Conservation (phyloP, 768 basidiomycete species). For the Dioszegia hungarica region DNA sequence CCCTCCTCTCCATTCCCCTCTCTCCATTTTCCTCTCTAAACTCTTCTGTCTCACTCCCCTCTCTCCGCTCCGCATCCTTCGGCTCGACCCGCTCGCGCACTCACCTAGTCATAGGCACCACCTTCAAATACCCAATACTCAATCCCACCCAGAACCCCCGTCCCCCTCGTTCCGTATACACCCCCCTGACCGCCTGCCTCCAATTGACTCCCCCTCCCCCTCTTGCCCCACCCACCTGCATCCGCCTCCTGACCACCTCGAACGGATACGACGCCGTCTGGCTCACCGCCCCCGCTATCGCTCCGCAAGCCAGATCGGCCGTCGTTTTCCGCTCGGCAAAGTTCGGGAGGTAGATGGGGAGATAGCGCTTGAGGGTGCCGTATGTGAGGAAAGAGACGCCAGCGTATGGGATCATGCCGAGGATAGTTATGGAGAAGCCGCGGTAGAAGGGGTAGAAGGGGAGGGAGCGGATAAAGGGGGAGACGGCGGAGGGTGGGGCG, state of each 20-base stretch:
- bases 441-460: constrained; percentile 74
- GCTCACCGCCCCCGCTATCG: constrained; percentile 72
- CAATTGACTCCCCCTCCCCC: constrained; percentile 64
- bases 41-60: too few species aligned
- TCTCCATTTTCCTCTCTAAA: too few species aligned
- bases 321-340: constrained; percentile 51
- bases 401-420: constrained; percentile 92
- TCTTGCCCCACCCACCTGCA: constrained; percentile 89
- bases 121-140: constrained; percentile 85
- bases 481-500: constrained; percentile 27
- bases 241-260: constrained; percentile 81
- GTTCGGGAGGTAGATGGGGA: constrained; percentile 45
- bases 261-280: constrained; percentile 94
- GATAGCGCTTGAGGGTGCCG: constrained; percentile 60
- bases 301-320: constrained; percentile 76
- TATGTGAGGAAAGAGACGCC: constrained; percentile 91
- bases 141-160: constrained; percentile 88
- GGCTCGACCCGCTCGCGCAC: not conserved
- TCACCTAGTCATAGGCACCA: constrained; percentile 79
- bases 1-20: too few species aligned
- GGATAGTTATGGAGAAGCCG: constrained; percentile 86
- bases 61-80: not conserved
- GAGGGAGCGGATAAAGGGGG: constrained; percentile 39
- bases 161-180: constrained; percentile 69
- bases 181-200: constrained; percentile 66